Base-by-base conservation (phyloP, 257 asterid genomes). In the Scutellaria barbata region DNA sequence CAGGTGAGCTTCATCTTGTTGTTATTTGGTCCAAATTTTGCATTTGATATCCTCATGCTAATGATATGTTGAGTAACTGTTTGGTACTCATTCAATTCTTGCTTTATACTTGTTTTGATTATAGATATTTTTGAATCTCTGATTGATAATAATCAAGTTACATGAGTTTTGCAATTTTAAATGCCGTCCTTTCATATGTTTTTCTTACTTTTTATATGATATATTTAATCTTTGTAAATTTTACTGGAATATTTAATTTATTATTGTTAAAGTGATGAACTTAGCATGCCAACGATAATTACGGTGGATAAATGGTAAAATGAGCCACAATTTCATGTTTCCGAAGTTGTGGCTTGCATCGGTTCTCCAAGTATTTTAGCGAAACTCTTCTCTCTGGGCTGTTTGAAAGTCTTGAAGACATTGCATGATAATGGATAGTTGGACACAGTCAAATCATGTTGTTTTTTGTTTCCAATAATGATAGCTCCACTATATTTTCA, bases 1-100 rank as follows among this genome's bases (percentile, higher is more conserved):
- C 99, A 94, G 96, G 99, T 89, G 81, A 83, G 86, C 75, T 81
- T 54, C 63, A 55, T 63, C 37, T 66, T 47, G 53, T 77, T 48
- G 14, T 58, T 60, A 35, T 53, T 55, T 66, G 5, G 43, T 45
- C 4, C 25, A 1, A 48, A 30, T 9, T 43, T 73, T 51, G 25
- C 60, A 30, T 30, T 30, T 4, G 35, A 30, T 30, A 30, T 30
- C 35, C n/a, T 20, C 25, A 55, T 2, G 66, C 61, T 13, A 56
- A 35, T 41, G 40, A 33, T 20, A 37, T 48, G 53, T 48, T 41
- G 16, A 51, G 53, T 66, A 39, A 72, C 54, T 17, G 30, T 59
- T 64, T 41, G 14, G 57, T 58, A 30, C 66, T 46, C 77, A 25
- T 56, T 39, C 51, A 55, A 41, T 47, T 47, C 59, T 63, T 74